Base-by-base conservation (phyloP, 2,329 filamentous ascomycete genomes). In the Beauveria medogensis region DNA sequence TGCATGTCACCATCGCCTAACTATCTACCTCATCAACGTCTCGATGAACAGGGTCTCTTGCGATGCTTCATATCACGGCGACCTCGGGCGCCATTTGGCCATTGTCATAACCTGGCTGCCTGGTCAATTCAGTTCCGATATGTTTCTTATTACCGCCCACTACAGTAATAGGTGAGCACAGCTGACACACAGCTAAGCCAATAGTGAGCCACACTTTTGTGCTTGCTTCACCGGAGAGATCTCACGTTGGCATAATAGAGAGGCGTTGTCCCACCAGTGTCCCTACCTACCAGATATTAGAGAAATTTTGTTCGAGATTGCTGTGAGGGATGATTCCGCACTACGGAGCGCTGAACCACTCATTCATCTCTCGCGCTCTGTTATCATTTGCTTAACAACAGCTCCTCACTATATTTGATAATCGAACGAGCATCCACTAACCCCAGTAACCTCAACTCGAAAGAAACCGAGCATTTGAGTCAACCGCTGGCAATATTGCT, bases 121-220 rank as follows among this genome's bases (percentile, higher is more conserved):
- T 24, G n/a, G 28, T 48, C 43, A 20, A 26, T 37, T 40, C 24
- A 9, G 10, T 47, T 14, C 28, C 55, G 46, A 59, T 37, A 37
- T 37, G 56, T 37, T 26, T 59, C 48, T 40, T 41, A 30, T 22
- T 24, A 20, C 44, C 20, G 41, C 44, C 14, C 43, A 16, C 30
- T 37, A 14, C 47, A 47, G 28, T 56, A 24, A 30, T 43, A 51
- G 7, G 20, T 41, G 48, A 48, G 40, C 47, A 52, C 37, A 30
- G 55, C 55, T 58, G 34, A 58, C 34, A 51, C 37, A 37, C 3
- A 41, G 20, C 34, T 51, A 58, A 58, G 46, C 56, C 56, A 57
- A 47, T n/a, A 40, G 30, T 48, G 20, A 57, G 30, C 55, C 54
- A 48, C 43, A 46, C n/a, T 40, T 37, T 30, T n/a, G 43, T 26